Conservation (phyloP, 371 early-diverging fungal species). For the Mucor racemosus region DNA sequence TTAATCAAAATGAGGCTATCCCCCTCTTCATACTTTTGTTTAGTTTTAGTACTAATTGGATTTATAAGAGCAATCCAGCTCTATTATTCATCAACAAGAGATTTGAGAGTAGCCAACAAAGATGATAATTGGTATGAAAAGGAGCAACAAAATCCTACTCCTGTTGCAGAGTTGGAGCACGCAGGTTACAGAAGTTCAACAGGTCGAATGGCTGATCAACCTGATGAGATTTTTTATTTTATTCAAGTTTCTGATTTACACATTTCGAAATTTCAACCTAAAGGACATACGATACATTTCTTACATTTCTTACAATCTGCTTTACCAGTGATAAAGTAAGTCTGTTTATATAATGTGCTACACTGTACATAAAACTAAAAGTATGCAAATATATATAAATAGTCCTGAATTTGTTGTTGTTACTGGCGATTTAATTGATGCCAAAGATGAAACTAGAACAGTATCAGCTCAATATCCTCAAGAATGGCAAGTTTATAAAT, state of each 20-base stretch:
- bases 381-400: not conserved
- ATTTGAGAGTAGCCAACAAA: slow-evolving; percentile 18
- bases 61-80: slow-evolving; percentile 15
- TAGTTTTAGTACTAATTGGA: not conserved
- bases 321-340: slow-evolving; percentile 61
- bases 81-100: slow-evolving; percentile 21
- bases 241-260: slow-evolving; percentile 87
- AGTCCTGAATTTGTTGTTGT: slow-evolving; percentile 72
- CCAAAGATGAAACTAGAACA: slow-evolving; percentile 68
- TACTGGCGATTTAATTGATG: slow-evolving; percentile 89
- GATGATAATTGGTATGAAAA: slow-evolving; percentile 20
- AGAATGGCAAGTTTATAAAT: slow-evolving; percentile 84
- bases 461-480: slow-evolving; percentile 76
- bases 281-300: slow-evolving; percentile 78
- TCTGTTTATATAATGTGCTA: not conserved
- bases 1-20: slow-evolving; percentile 6
- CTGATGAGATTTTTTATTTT: slow-evolving; percentile 65
- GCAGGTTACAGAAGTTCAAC: not conserved
- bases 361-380: not conserved
- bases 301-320: slow-evolving; percentile 73
- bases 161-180: not conserved
- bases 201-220: slow-evolving; percentile 40
- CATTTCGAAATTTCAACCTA: slow-evolving; percentile 69
- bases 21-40: slow-evolving; percentile 14
- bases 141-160: not conserved